Base-by-base conservation (phyloP, 768 basidiomycete species). In the Leccinum olivaceopallidum region DNA sequence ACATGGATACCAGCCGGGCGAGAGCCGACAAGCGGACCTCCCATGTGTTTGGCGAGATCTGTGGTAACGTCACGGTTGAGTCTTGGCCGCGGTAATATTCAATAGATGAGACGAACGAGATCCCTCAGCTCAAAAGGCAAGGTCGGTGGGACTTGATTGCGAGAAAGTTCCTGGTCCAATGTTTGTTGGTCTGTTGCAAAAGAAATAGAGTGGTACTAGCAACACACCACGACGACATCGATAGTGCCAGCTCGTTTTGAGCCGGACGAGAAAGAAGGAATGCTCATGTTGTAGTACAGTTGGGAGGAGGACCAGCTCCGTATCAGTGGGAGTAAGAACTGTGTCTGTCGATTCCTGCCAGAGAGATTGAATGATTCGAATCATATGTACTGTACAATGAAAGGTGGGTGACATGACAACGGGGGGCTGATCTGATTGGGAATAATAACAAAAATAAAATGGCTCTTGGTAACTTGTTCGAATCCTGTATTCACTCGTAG, bases 1-100 rank as follows among this genome's bases (percentile, higher is more conserved):
- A 83, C 6, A 72, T 76, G 13, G 74, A 73, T 16, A 76, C 75
- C 30, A 77, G 61, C 20, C 66, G 65, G 6, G 72, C 67, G 48
- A 84, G 74, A 10, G 71, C 65, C 30, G 76, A 71, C 36, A 83
- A 58, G 32, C 84, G 78, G 9, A 65, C 65, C 36, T 71, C 74
- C 84, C 83, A 85, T 6, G 71, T 73, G 53, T 79, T 78, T 5
- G 73, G 71, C 6, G 77, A 67, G 59, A 83, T 72, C 80, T 84
- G 51, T 34, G 2, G 24, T 24, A 3, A n/a, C n/a, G n/a, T n/a
- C n/a, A n/a, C n/a, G 24, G 53, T 53, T 44, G 14, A 52, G 58
- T 30, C 34, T 13, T 22, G 20, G 61, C 22, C 18, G 16, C 16
- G 60, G 34, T 30, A 20, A 53, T 30, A 20, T 22, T n/a, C 18